Base-by-base conservation (phyloP, 75 land plant genomes). In the Selaginella moellendorffii region DNA sequence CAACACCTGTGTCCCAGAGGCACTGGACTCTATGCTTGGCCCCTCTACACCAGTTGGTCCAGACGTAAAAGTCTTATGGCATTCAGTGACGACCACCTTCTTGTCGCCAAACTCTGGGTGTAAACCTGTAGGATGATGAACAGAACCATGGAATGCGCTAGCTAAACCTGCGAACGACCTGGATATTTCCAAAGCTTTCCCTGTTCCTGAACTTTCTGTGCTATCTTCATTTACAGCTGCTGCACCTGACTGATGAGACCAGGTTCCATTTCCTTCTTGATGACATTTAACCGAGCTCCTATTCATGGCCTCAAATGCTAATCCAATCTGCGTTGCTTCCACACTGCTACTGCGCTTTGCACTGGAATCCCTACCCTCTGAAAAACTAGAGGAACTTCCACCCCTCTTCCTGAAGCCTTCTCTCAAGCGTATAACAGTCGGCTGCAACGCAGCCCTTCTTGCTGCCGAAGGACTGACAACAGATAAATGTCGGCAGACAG, bases 301-400 rank as follows among this genome's bases (percentile, higher is more conserved):
- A 51, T 76, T 64, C 51, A 74, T 72, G 30, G 72, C 61, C 36
- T 86, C 90, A 69, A 74, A 52, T 31, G 78, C 73, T 66, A 67
- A 71, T 64, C 74, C 80, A 66, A 81, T 79, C 31, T 88, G 96
- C 30, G 82, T 82, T 63, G 85, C 95, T 68, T 68, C 84, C 73
- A 91, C 83, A 54, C 69, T 75, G 66, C 82, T 80, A 60, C 90
- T 93, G 28, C 78, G 85, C 53, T 85, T 90, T 30, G 77, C 77
- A 74, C 99, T 95, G 53, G 99, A 95, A 21, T 83, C 85, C 72
- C 85, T 85, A 27, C 97, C 99, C 65, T 95, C 97, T 53, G 99
- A 95, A 30, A 95, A 91, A 77, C 99, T 81, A 24, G 99, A 84
- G 29, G 97, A 95, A 69, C 91, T 79, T 52, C 79, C 83, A 65